These are phyloP conservation scores for Mariannaea sp. DNA, from an alignment of 2,329 filamentous ascomycete genomes.

Conservation along the genomic window DNA sequence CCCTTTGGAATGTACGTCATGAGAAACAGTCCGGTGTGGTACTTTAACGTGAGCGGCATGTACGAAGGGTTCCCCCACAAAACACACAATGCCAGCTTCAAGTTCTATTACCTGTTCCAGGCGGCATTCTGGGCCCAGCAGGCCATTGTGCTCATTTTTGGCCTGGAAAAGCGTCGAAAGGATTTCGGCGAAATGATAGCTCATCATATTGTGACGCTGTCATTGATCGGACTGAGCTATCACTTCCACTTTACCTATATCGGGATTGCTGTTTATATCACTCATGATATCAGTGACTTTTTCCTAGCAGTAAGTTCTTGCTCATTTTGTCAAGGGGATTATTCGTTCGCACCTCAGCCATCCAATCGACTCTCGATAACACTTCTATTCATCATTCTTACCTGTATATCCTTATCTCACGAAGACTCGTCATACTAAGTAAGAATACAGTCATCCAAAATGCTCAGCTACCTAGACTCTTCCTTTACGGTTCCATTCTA, in stretches of 20 bases:
- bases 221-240: conserved; percentile 83
- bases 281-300: conserved; percentile 91
- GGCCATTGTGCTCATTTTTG: conserved; percentile 80
- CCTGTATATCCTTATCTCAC: neutral
- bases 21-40: conserved; percentile 85
- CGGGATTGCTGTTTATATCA: conserved; percentile 88
- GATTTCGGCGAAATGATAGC: conserved; percentile 90
- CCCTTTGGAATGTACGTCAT: conserved; percentile 88
- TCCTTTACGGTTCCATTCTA: conserved; percentile 81
- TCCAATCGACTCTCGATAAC: too few relatives aligned
- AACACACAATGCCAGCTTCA: conserved; percentile 78
- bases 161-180: conserved; percentile 88
- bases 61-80: conserved; percentile 85
- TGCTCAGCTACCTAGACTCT: conserved; percentile 84
- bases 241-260: conserved; percentile 96
- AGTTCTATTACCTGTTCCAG: conserved; percentile 93
- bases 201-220: conserved; percentile 86
- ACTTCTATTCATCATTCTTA: neutral
- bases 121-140: conserved; percentile 95
- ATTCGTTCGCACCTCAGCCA: too few relatives aligned
- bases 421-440: neutral
- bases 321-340: too few relatives aligned
- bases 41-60: conserved; percentile 88
- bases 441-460: conserved; percentile 72
- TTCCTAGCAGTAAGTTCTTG: conserved; percentile 61